Evolutionary conservation across 2,329 filamentous ascomycete genomes (phyloP).

Genomic region (Ophiocordyceps polyrhachis-furcata): DNA sequence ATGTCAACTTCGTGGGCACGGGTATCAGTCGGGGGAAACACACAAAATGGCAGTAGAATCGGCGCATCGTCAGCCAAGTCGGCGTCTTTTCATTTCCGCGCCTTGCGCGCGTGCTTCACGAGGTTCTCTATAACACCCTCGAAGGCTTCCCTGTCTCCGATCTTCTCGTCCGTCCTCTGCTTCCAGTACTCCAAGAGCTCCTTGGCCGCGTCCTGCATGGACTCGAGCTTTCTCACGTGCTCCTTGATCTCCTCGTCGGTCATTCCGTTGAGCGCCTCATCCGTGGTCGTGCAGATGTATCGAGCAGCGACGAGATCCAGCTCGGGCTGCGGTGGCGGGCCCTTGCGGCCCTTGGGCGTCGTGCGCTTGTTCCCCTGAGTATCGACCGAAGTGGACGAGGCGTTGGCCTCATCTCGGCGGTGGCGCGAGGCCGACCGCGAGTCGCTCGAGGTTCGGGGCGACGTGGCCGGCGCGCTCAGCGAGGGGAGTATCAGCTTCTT

Average conservation of each 20-base stretch:
- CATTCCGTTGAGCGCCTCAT: constrained; percentile 63
- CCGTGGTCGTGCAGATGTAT: constrained; percentile 66
- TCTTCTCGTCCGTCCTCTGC: constrained; percentile 64
- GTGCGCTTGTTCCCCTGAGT: constrained; percentile 32
- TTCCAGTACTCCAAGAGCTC: constrained; percentile 78
- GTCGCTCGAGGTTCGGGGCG: constrained; percentile 35
- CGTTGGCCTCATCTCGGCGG: constrained; percentile 29
- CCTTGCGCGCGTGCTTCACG: constrained; percentile 76
- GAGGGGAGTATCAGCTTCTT: constrained; percentile 93
- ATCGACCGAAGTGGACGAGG: constrained; percentile 39
- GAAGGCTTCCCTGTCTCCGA: constrained; percentile 83
- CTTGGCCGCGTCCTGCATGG: constrained; percentile 51
- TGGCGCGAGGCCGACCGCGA: constrained; percentile 27
- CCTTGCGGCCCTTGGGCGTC: constrained; percentile 26
- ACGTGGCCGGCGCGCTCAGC: constrained; percentile 48
- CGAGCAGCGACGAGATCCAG: constrained; percentile 64
- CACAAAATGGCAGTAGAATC: too few relatives aligned
- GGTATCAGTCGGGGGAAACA: not conserved
- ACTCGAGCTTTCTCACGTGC: constrained; percentile 53
- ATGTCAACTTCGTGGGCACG: not conserved
- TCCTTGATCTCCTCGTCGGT: constrained; percentile 55
- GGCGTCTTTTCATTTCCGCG: constrained; percentile 41
- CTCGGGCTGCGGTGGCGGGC: constrained; percentile 49
- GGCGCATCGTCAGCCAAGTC: not conserved
- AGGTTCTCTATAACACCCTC: constrained; percentile 95